A percentile compares a stretch with the other conserved stretches of the same genome.
Conservation (phyloP, 768 basidiomycete genomes). For the Mycena chlorophos region DNA sequence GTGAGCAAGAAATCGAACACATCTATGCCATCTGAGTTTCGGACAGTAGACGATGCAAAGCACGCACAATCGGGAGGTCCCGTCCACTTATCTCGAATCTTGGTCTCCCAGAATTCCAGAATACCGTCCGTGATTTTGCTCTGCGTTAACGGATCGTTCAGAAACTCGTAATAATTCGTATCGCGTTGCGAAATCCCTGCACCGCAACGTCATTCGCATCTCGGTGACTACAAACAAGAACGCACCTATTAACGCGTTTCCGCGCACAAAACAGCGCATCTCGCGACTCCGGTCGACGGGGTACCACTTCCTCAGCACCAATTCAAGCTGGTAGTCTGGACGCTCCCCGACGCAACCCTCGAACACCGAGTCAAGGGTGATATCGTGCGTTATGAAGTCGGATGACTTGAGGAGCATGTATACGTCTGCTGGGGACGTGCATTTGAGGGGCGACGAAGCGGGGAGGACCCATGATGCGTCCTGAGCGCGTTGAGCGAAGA, state of each 20-base stretch:
- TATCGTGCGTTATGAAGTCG: slow-evolving; percentile 83
- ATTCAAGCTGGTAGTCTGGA: slow-evolving; percentile 63
- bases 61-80: slow-evolving; percentile 64
- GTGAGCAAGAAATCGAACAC: slow-evolving; percentile 86
- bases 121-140: slow-evolving; percentile 54
- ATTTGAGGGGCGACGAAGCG: slow-evolving; percentile 79
- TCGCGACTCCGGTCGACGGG: slow-evolving; percentile 82
- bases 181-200: slow-evolving; percentile 87
- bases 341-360: slow-evolving; percentile 49
- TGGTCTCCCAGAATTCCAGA: slow-evolving; percentile 62
- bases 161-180: slow-evolving; percentile 83
- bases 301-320: slow-evolving; percentile 91
- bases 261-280: slow-evolving; percentile 86
- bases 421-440: slow-evolving; percentile 84
- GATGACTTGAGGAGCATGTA: slow-evolving; percentile 92
- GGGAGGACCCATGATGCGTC: slow-evolving; percentile 93
- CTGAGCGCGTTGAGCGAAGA: slow-evolving; percentile 37
- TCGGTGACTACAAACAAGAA: background rate
- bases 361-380: slow-evolving; percentile 62
- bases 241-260: slow-evolving; percentile 71
- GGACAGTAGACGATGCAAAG: background rate
- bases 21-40: slow-evolving; percentile 64
- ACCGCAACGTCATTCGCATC: background rate
- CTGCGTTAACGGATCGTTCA: slow-evolving; percentile 62
- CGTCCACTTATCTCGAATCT: slow-evolving; percentile 63